Percentiles rank a stretch among this genome's conserved stretches.
These are phyloP conservation scores for Cardiospermum halicacabum DNA, from an alignment of 345 rosid species.

Conservation along the genomic window DNA sequence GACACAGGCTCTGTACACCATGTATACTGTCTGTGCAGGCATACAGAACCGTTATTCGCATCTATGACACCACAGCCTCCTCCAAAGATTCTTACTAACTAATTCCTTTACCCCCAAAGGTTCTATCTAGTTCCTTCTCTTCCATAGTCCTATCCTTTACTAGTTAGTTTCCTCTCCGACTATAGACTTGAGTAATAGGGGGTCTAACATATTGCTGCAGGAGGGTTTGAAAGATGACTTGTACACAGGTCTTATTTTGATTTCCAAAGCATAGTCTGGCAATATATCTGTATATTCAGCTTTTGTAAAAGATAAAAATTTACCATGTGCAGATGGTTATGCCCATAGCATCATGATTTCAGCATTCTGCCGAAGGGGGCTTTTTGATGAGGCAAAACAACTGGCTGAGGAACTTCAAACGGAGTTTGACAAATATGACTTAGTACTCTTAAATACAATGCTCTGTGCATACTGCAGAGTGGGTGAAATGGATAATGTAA, in stretches of 20 bases:
- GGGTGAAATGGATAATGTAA: constrained; percentile 80
- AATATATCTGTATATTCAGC: neutral
- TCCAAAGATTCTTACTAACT: no score
- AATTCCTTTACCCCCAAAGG: no score
- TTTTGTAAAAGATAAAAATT: neutral
- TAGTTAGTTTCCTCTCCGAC: no score
- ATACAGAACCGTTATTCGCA: no score
- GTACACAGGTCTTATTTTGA: neutral
- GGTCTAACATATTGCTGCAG: neutral
- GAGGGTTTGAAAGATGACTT: neutral
- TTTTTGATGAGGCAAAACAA: constrained; percentile 76
- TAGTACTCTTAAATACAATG: constrained; percentile 80
- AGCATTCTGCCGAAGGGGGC: constrained; percentile 69
- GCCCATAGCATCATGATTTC: constrained; percentile 91
- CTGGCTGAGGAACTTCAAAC: constrained; percentile 70
- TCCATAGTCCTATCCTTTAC: no score
- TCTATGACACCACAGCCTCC: no score
- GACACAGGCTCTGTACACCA: no score
- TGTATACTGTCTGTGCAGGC: no score
- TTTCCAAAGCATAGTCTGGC: constrained; percentile 5
- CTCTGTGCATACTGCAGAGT: constrained; percentile 90
- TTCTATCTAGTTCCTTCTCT: no score
- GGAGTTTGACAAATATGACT: constrained; percentile 62
- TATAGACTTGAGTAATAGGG: no score
- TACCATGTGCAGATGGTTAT: constrained; percentile 78